Base-by-base conservation (phyloP, 768 basidiomycete species). In the Tulasnella calospora region DNA sequence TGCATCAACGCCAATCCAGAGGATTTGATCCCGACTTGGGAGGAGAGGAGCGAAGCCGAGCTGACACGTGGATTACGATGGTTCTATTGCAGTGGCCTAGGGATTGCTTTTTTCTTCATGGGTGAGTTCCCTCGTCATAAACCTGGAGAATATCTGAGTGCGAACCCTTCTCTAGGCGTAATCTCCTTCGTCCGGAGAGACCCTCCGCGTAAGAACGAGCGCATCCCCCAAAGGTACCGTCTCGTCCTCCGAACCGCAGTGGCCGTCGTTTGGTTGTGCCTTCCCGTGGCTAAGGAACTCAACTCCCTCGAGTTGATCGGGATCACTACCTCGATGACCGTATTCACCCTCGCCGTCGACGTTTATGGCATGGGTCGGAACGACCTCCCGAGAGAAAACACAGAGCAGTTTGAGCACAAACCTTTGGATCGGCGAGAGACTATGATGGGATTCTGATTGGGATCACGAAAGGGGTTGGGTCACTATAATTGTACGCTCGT, bases 301-400 rank as follows among this genome's bases (percentile, higher is more conserved):
- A 69, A 76, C 35, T 76, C 75, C 47, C 75, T 76, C 23, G 51
- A 76, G 55, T 57, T 76, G 15, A 69, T 76, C 30, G 75, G 75
- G 36, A 76, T 57, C 30, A 61, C 55, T 17, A 6, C 75, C 2
- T 35, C 47, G 17, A 46, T 38, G 19, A 76, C 75, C 13, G 75
- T 61, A 2, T 69, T 76, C 17, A n/a, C 57, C 36, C 75, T 76
- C n/a, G 55, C 55, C n/a, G 55, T 76, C 12, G 75, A 76, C 36
- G 61, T 76, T 33, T 76, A 55, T 8, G 75, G 75, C 35, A 33
- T 30, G 74, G 51, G 47, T 27, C 27, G 21, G 47, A 21, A 61
- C 35, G 61, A 76, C 35, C 13, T 67, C 30, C 27, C 61, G 19
- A 33, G 61, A 6, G 27, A 67, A 35, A 15, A 67, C 61, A 67